Conservation (phyloP, 2,329 filamentous ascomycete species). For the Fusarium pseudoanthophilum region DNA sequence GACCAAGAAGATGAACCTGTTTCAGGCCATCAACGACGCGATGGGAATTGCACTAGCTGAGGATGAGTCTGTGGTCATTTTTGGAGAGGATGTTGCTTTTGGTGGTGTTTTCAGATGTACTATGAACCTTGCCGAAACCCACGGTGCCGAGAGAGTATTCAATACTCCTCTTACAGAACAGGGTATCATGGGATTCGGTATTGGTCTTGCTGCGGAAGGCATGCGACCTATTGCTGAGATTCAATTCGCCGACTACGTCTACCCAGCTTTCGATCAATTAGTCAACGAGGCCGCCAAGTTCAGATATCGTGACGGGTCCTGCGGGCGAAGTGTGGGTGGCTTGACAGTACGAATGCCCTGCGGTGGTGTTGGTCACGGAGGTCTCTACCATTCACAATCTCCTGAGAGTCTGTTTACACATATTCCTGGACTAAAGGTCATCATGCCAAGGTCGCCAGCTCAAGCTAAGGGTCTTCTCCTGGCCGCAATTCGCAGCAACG, state of each 20-base stretch:
- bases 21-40: conserved; percentile 92
- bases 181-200: conserved; percentile 92
- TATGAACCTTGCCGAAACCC: conserved; percentile 88
- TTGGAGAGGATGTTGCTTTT: conserved; percentile 97
- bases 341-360: conserved; percentile 91
- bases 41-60: conserved; percentile 82
- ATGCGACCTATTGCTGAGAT: conserved; percentile 95
- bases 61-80: conserved; percentile 88
- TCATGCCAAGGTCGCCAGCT: conserved; percentile 85
- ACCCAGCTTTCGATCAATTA: conserved; percentile 91
- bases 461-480: conserved; percentile 91
- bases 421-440: conserved; percentile 84
- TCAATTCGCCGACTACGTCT: conserved; percentile 95
- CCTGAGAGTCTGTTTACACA: conserved; percentile 91
- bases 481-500: conserved; percentile 79
- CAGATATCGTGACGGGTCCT: conserved; percentile 75
- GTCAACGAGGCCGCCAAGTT: conserved; percentile 94
- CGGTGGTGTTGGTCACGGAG: conserved; percentile 90
- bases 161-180: conserved; percentile 96
- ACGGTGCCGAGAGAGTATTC: conserved; percentile 90
- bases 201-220: conserved; percentile 88
- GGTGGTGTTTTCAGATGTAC: conserved; percentile 96
- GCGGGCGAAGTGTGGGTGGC: conserved; percentile 74
- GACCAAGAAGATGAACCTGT: conserved; percentile 91
- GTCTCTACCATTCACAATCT: conserved; percentile 87